Evolutionary conservation across 139 green algal species (phyloP).

Genomic region (Auxenochlorella protothecoides): DNA sequence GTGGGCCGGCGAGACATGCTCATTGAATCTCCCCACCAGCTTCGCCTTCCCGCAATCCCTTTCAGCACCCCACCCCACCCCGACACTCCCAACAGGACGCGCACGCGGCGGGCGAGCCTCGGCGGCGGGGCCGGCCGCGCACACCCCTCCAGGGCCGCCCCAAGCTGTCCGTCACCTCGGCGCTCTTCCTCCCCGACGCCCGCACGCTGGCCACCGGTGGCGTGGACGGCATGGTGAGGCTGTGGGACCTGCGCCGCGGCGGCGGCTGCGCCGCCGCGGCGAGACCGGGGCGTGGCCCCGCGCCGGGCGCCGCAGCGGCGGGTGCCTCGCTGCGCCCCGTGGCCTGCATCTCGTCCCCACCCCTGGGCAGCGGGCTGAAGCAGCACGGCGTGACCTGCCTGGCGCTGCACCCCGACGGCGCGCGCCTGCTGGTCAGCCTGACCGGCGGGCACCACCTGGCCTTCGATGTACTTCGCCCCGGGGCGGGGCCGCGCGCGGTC

Average conservation of each 20-base stretch:
- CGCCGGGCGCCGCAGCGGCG: too few species aligned
- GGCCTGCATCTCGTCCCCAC: background rate
- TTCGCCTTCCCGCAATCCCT: too few species aligned
- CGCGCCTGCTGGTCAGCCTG: slow-evolving; percentile 29
- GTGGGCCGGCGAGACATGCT: too few species aligned
- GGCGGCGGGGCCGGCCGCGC: slow-evolving; percentile 5
- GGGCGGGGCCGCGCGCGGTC: slow-evolving; percentile 12
- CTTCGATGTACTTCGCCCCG: slow-evolving; percentile 27
- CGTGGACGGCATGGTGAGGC: slow-evolving; percentile 52
- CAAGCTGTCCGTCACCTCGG: slow-evolving; percentile 42
- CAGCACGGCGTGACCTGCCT: slow-evolving; percentile 41
- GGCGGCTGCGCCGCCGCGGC: too few species aligned
- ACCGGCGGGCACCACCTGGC: slow-evolving; percentile 37
- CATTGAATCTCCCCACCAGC: too few species aligned
- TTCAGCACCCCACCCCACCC: background rate
- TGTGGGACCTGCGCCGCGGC: slow-evolving; percentile 53
- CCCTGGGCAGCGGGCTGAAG: slow-evolving; percentile 5
- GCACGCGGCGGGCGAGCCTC: slow-evolving; percentile 2
- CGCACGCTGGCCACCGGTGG: slow-evolving; percentile 39
- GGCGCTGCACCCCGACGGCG: slow-evolving; percentile 29
- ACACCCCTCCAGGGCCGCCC: slow-evolving; percentile 9
- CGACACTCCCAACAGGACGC: slow-evolving; percentile 6
- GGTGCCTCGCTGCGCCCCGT: background rate
- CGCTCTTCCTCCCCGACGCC: slow-evolving; percentile 40
- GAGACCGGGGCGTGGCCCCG: too few species aligned